A percentile compares a stretch with the other conserved stretches of the same genome.
These are phyloP conservation scores for Nemania diffusa DNA, from an alignment of 2,329 filamentous ascomycete species.

Conservation along the genomic window DNA sequence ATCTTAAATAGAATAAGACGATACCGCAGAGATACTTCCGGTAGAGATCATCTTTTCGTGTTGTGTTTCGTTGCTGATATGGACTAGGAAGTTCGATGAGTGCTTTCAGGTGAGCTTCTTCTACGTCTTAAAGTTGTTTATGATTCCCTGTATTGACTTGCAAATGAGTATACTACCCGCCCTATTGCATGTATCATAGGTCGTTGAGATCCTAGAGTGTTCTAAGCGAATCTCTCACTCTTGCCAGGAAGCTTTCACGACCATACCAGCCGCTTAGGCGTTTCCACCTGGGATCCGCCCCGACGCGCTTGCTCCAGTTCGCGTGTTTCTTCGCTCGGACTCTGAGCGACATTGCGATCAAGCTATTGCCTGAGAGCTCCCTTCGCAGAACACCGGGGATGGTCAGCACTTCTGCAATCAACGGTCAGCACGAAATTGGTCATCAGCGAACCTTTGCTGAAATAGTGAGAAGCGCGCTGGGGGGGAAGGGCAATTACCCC, in stretches of 20 bases:
- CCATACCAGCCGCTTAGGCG: constrained; percentile 13
- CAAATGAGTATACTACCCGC: not conserved
- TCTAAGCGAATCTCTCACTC: constrained; percentile 8
- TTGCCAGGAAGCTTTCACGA: constrained; percentile 8
- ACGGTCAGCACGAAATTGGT: not conserved
- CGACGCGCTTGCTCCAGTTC: constrained; percentile 1
- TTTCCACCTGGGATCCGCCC: constrained; percentile 1
- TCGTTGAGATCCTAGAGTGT: not conserved
- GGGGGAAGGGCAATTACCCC: constrained; percentile 3
- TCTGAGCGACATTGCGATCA: constrained; percentile 9
- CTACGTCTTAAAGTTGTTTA: not conserved
- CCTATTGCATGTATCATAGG: not conserved
- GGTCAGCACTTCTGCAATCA: not conserved
- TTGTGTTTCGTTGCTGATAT: not conserved
- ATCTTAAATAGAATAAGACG: no score
- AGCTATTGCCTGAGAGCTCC: constrained; percentile 4
- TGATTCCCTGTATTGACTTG: not conserved
- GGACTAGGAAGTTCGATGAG: not conserved
- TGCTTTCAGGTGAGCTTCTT: not conserved
- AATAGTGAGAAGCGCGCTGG: not conserved
- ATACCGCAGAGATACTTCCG: no score
- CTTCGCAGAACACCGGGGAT: constrained; percentile 1
- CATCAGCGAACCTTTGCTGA: not conserved
- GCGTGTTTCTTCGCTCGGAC: constrained; percentile 4
- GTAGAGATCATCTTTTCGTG: not conserved